Evolutionary conservation across 1,284 basidiomycete genomes (phyloP).

Genomic region (Coniferiporia sulphurascens): DNA sequence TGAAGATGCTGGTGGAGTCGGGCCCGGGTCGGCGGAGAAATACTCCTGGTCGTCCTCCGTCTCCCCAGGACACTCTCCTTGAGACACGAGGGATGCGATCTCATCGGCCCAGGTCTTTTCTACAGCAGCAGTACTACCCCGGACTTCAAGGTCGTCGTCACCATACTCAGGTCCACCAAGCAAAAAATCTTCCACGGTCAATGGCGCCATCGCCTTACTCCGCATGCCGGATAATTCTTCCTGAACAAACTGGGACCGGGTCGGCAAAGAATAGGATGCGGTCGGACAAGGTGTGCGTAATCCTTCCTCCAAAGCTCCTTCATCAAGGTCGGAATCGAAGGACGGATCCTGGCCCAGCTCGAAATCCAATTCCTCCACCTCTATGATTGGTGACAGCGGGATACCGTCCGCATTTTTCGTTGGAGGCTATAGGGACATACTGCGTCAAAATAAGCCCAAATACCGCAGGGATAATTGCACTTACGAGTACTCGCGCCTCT

Average conservation of each 20-base stretch:
- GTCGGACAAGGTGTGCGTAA: neutral
- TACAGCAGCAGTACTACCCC: neutral
- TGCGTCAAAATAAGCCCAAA: neutral
- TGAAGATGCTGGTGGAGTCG: neutral
- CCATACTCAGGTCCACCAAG: too few species aligned
- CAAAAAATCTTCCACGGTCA: too few species aligned
- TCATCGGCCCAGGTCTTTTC: neutral
- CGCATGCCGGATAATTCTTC: too few species aligned
- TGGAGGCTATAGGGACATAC: neutral
- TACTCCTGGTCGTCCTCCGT: slow-evolving; percentile 2
- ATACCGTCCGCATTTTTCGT: neutral
- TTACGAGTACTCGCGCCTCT: neutral
- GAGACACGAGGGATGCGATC: too few species aligned
- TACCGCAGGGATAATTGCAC: neutral
- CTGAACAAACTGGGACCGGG: too few species aligned
- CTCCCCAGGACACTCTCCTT: neutral
- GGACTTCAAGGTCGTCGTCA: neutral
- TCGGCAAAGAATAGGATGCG: neutral
- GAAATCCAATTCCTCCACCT: neutral
- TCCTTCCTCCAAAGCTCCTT: neutral
- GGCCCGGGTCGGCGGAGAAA: neutral
- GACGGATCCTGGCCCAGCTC: neutral
- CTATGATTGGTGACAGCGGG: slow-evolving; percentile 5
- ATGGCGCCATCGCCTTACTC: too few species aligned
- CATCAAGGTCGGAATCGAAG: neutral